These are phyloP conservation scores for Helotiales sp. DNA, from an alignment of 2,329 filamentous ascomycete species.

Conservation along the genomic window DNA sequence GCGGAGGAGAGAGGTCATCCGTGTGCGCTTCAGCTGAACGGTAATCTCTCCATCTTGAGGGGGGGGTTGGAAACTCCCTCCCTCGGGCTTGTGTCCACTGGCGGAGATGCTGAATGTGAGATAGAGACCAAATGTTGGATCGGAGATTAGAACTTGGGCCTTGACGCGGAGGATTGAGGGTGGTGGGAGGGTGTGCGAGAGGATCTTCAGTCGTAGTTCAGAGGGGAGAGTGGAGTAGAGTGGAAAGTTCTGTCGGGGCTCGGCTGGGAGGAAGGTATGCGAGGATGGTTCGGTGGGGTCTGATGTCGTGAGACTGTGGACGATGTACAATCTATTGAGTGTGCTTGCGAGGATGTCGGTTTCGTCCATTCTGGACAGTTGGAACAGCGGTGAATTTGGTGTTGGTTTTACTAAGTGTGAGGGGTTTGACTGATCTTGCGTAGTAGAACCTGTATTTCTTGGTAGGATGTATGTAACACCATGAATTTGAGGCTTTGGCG, in stretches of 20 bases:
- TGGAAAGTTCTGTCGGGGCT: neutral
- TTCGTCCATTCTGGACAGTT: neutral
- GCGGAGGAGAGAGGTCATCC: neutral
- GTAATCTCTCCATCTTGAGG: neutral
- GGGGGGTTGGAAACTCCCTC: neutral
- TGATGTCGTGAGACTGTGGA: neutral
- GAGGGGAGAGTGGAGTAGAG: slow-evolving; percentile 9
- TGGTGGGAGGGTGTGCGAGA: slow-evolving; percentile 1
- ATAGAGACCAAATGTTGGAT: slow-evolving; percentile 16
- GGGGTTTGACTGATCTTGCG: no score
- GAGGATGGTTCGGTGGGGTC: neutral
- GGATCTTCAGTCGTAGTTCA: slow-evolving; percentile 19
- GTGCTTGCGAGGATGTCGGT: neutral
- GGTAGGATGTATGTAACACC: no score
- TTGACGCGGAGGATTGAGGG: neutral
- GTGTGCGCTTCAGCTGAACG: neutral
- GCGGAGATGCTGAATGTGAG: slow-evolving; percentile 7
- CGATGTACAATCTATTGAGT: neutral
- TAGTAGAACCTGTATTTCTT: no score
- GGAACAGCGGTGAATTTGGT: neutral
- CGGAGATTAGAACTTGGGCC: slow-evolving; percentile 3
- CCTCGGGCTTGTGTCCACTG: neutral
- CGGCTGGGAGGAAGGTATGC: neutral
- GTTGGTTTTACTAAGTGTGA: neutral
- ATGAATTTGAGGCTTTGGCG: neutral